Evolutionary conservation across 176 grass and related monocot genomes (phyloP).

Genomic region (Calamus simplicifolius): DNA sequence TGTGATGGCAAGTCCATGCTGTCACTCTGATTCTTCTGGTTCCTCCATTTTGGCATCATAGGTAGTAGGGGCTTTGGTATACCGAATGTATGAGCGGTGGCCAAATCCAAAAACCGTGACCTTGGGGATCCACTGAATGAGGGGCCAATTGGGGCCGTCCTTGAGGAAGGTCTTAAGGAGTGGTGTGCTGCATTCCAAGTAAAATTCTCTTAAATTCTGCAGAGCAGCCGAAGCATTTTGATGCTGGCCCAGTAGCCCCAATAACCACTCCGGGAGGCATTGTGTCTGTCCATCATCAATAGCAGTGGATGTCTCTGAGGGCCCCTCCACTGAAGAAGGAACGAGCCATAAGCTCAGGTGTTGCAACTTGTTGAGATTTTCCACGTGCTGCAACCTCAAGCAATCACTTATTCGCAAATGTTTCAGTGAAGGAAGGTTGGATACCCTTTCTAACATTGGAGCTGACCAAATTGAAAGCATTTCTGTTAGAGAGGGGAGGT

Average conservation of each 20-base stretch:
- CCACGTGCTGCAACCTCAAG: conserved; percentile 63
- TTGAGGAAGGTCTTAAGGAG: conserved; percentile 67
- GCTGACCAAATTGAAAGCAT: conserved; percentile 46
- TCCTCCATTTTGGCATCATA: conserved; percentile 37
- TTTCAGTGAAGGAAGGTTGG: conserved; percentile 32
- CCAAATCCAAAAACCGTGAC: conserved; percentile 43
- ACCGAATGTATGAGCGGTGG: conserved; percentile 47
- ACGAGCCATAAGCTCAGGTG: conserved; percentile 34
- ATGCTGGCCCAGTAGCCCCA: too few species aligned
- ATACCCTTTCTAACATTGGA: conserved; percentile 55
- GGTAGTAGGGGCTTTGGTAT: conserved; percentile 44
- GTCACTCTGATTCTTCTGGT: conserved; percentile 33
- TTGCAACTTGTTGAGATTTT: conserved; percentile 38
- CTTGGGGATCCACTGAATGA: conserved; percentile 59
- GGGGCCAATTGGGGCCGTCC: conserved; percentile 62
- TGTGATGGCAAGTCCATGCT: not conserved
- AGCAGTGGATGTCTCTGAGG: conserved; percentile 59
- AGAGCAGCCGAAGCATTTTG: conserved; percentile 1
- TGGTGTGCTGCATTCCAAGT: conserved; percentile 48
- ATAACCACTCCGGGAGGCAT: conserved; percentile 52
- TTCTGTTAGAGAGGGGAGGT: too few species aligned
- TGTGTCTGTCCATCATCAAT: conserved; percentile 72
- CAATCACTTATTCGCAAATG: conserved; percentile 41
- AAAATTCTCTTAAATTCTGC: conserved; percentile 29
- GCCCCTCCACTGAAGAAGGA: conserved; percentile 52